Conservation (phyloP, 2,329 filamentous ascomycete genomes). For the Corynespora cassiicola region DNA sequence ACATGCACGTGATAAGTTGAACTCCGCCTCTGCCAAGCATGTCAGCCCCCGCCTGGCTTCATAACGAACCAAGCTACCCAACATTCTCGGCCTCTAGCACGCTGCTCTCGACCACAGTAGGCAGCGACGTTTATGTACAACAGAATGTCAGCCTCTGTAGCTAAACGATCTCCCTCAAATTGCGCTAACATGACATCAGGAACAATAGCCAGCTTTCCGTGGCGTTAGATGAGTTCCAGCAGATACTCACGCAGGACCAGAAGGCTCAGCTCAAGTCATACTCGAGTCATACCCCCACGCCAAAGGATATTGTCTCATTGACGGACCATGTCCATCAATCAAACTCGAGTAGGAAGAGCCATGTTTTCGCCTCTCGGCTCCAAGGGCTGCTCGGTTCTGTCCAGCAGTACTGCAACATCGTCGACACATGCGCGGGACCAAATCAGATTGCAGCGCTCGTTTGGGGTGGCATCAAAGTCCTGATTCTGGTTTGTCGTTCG, state of each 20-base stretch:
- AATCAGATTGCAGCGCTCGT: no score
- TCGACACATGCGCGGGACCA: slow-evolving; percentile 48
- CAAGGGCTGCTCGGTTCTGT: slow-evolving; percentile 42
- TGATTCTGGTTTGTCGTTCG: slow-evolving; percentile 39
- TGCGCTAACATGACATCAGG: no score
- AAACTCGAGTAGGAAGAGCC: slow-evolving; percentile 7
- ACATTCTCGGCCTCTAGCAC: no score
- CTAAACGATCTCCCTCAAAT: no score
- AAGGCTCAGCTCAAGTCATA: slow-evolving; percentile 12
- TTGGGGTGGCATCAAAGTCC: slow-evolving; percentile 50
- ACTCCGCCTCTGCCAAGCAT: no score
- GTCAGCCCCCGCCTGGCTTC: no score
- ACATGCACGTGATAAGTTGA: no score
- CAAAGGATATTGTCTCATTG: slow-evolving; percentile 38
- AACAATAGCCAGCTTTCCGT: slow-evolving; percentile 5
- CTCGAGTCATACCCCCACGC: slow-evolving; percentile 23
- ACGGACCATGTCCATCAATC: slow-evolving; percentile 30
- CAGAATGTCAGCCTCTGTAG: no score
- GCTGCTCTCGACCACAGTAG: no score
- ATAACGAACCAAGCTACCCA: no score
- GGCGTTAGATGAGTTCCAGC: slow-evolving; percentile 9
- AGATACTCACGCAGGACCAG: slow-evolving; percentile 12
- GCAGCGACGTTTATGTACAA: no score
- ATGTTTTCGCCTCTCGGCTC: slow-evolving; percentile 35
- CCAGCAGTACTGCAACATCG: slow-evolving; percentile 42